Evolutionary conservation across 352 stramenopile genomes (phyloP), one percentile per base, ranked within the genome.

Genomic region (Globisporangium recalcitrans): DNA sequence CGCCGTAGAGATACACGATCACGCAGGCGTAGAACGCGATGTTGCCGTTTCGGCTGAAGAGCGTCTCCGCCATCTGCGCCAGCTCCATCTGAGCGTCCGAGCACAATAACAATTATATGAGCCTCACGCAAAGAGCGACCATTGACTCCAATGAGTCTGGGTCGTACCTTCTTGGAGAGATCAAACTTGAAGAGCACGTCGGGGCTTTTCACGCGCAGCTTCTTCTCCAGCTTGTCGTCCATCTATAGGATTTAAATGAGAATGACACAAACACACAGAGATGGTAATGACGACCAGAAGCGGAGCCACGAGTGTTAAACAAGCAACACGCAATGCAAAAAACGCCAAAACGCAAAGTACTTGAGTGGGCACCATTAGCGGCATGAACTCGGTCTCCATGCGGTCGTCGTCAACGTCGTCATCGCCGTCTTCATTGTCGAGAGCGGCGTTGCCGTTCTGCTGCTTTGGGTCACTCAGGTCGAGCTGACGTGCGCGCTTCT

Each of bases 1-100:
- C 86, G n/a, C 86, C 86, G 53, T 92, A 93, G 0, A 95, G 69
- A 56, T 95, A 95, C 52, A 91, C 78, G 52, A 87, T 85, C 27
- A 90, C 76, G 60, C 81, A 92, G 32, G 72, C 74, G 59, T 93
- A 95, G 60, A 95, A 93, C 4, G 85, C 81, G 21, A 89, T 70
- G 49, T 87, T 78, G 5, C 86, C 82, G 42, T 75, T 71, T 53
- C 60, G 77, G 32, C 63, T 83, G 62, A 91, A 95, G 7, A 95
- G 74, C 62, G 87, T 59, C 48, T 93, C 73, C 7, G 85, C 86
- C 78, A 95, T 94, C 52, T 91, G 78, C 16, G 86, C 84, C 27
- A 95, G 62, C 64, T 95, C 86, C 78, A 93, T 88, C 84, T 95
- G 60, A 60, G 58, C 26, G 29, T 48, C 10, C 8, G 16, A 3